phyloP scores from a whole-genome alignment of 2,329 filamentous ascomycete species.

The Colletotrichum spinosum region DNA sequence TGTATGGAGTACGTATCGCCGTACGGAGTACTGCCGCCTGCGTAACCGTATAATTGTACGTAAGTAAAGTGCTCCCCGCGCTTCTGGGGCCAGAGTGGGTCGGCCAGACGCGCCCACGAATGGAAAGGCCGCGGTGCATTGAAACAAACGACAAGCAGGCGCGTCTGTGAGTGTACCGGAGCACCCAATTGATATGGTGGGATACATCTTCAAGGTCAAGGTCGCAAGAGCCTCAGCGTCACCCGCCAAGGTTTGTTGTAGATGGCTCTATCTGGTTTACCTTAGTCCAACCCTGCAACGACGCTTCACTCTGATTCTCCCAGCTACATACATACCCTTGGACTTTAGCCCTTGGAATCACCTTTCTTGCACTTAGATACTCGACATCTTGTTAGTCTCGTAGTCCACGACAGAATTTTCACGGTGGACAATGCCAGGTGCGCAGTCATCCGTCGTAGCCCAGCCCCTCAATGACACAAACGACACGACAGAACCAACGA shows the following conservation, averaged over 20 bases:
- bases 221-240: conserved; percentile 19
- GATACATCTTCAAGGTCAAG: conserved; percentile 9
- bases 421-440: conserved; percentile 17
- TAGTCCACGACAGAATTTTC: background rate
- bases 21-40: no score
- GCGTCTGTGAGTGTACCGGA: conserved; percentile 2
- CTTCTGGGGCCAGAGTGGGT: no score
- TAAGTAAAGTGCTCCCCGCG: no score
- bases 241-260: conserved; percentile 25
- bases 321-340: background rate
- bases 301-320: no score
- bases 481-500: conserved; percentile 4
- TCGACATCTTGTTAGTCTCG: no score
- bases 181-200: background rate
- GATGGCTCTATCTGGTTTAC: conserved; percentile 16
- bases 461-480: conserved; percentile 7
- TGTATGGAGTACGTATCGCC: no score
- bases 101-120: background rate
- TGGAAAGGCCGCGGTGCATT: conserved; percentile 13
- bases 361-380: no score
- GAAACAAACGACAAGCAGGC: conserved; percentile 4
- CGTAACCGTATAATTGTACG: no score
- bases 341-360: background rate
- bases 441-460: background rate
- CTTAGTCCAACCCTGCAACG: conserved; percentile 15